Evolutionary conservation across 1,139 yeast genomes (phyloP).

Genomic region (Diutina mesorugosa): DNA sequence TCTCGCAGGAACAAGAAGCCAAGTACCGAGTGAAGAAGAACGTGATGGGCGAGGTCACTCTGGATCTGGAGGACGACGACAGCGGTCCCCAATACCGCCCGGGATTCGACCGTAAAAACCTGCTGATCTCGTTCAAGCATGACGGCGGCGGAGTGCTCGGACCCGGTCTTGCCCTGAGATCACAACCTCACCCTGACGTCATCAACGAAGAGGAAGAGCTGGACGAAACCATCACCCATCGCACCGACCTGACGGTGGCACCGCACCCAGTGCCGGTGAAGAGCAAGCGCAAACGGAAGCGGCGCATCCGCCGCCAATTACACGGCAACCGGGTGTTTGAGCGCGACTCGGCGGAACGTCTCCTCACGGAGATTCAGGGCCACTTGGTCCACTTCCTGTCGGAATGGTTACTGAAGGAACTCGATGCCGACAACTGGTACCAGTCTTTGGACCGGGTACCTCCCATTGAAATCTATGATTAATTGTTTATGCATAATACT

Average conservation of each 20-base stretch:
- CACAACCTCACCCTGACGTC: not conserved
- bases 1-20: conserved; percentile 33
- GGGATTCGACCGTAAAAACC: not conserved
- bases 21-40: conserved; percentile 13
- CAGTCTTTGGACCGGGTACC: conserved; percentile 89
- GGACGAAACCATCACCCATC: conserved; percentile 4
- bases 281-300: not conserved
- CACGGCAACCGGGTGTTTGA: conserved; percentile 51
- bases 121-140: not conserved
- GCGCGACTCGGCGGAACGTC: conserved; percentile 61
- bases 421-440: conserved; percentile 89
- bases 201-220: conserved; percentile 4
- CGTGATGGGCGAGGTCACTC: conserved; percentile 6
- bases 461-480: conserved; percentile 90
- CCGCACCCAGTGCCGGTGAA: not conserved
- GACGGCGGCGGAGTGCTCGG: not conserved
- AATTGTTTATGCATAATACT: conserved; percentile 4
- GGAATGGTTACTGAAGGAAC: conserved; percentile 80
- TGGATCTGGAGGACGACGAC: not conserved
- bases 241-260: conserved; percentile 1
- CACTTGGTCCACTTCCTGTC: conserved; percentile 82
- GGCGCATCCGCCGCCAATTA: conserved; percentile 9
- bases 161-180: not conserved
- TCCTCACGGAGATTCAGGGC: conserved; percentile 71
- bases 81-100: not conserved